Percentiles rank a stretch among this genome's conserved stretches.
phyloP scores from a whole-genome alignment of 192 early-diverging fungal species.

The Coemansia sp. region DNA sequence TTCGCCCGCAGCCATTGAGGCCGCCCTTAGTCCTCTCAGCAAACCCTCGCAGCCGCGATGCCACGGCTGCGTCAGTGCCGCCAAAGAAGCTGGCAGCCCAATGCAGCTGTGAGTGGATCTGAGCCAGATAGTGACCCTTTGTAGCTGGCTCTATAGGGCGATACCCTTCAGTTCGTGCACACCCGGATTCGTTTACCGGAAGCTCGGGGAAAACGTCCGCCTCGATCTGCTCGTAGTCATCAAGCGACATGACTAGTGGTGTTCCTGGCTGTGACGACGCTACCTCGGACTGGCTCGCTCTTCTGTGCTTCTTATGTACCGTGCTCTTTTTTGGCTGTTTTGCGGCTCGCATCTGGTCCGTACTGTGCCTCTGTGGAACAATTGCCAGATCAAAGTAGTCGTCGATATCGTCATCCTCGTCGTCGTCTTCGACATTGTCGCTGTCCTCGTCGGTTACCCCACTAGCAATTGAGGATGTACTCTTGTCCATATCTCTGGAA shows the following conservation, averaged over 20 bases:
- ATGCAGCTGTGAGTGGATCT: constrained; percentile 53
- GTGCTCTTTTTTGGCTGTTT: constrained; percentile 1
- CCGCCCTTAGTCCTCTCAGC: constrained; percentile 16
- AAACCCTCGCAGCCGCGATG: constrained; percentile 51
- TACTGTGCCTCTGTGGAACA: constrained; percentile 11
- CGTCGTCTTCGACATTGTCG: constrained; percentile 1
- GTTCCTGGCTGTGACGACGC: constrained; percentile 33
- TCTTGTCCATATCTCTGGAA: neutral
- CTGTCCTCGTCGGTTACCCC: neutral
- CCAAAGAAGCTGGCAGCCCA: constrained; percentile 56
- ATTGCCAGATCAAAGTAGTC: constrained; percentile 11
- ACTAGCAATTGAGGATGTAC: neutral
- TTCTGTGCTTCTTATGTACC: constrained; percentile 15
- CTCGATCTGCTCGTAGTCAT: neutral
- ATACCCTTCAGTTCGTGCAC: constrained; percentile 82
- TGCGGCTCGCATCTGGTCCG: neutral
- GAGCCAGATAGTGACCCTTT: constrained; percentile 68
- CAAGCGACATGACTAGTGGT: constrained; percentile 17
- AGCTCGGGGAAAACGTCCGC: constrained; percentile 16
- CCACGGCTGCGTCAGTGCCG: constrained; percentile 47
- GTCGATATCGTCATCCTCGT: neutral
- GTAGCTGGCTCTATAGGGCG: constrained; percentile 65
- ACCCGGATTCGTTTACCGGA: constrained; percentile 65
- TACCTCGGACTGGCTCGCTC: constrained; percentile 21
- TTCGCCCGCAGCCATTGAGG: constrained; percentile 18